These are phyloP conservation scores for Epichloe bromicola DNA, from an alignment of 2,329 filamentous ascomycete species.

Conservation along the genomic window DNA sequence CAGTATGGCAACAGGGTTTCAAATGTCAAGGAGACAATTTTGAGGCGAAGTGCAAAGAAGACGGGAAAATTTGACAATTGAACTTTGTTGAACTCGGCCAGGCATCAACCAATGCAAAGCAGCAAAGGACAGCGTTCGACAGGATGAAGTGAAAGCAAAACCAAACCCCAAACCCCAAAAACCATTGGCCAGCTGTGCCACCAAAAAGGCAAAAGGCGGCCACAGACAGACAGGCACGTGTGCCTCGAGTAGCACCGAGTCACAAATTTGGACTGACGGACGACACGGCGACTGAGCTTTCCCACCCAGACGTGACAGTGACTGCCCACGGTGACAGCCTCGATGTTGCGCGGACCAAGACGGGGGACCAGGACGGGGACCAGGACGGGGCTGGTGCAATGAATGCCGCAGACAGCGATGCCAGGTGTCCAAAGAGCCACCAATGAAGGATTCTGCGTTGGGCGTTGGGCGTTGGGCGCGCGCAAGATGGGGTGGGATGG, in stretches of 20 bases:
- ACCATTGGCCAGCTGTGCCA: constrained; percentile 1
- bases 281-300: neutral
- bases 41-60: neutral
- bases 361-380: no score
- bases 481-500: no score
- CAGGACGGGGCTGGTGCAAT: no score
- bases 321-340: no score
- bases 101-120: no score
- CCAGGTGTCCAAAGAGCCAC: no score
- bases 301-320: neutral
- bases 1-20: no score
- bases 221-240: neutral
- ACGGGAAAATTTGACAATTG: neutral
- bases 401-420: no score
- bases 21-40: no score
- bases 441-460: no score
- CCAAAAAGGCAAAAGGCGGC: neutral
- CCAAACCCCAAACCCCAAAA: neutral
- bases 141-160: neutral
- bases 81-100: neutral
- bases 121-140: neutral
- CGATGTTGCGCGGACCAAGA: no score
- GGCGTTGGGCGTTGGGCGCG: no score
- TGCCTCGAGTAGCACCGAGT: neutral
- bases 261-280: neutral